Evolutionary conservation across 495 filamentous ascomycete genomes (phyloP), one percentile per base, ranked within the genome.

Genomic region (Lindgomyces ingoldianus): DNA sequence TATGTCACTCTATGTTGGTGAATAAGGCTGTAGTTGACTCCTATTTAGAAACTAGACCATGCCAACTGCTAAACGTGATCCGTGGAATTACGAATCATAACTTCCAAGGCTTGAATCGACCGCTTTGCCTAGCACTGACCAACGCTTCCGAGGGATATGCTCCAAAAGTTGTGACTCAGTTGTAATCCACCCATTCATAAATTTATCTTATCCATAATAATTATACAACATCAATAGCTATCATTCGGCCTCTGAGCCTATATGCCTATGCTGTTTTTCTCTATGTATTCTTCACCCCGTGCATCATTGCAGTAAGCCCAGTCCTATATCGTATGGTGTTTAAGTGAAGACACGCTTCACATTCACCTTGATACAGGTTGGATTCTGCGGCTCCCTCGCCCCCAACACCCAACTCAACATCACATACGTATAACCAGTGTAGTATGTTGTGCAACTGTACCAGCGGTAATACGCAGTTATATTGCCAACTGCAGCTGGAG

Each of bases 371-470:
- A 77, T 71, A 70, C 84, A 87, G 14, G 78, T 83, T 2, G 83
- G 83, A 69, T 85, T 87, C 74, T 81, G 76, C 14, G 84, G 82
- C 61, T 69, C 49, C 9, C 65, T 72, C 22, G 68, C 50, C 6
- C 79, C 79, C 60, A 78, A 36, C 4, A 76, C 72, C 82, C 82
- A 87, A 27, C 74, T 77, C 19, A 86, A 57, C 0, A 78, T 78
- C 29, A 75, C 70, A 72, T 85, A 85, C 64, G 74, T 72, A 65
- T 86, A 86, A 18, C 76, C 77, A 11, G 64, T 67, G 48, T 76
- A 79, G 66, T 82, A 76, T 19, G 81, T 79, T 68, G 73, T 76
- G 73, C 84, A 87, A 1, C 76, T 74, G 64, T 79, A 78, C 82
- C 83, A 87, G 61, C 79, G 74, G 58, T 78, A 75, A 18, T 67